Conservation (phyloP, 2,329 filamentous ascomycete species). For the Leptographium flavum region DNA sequence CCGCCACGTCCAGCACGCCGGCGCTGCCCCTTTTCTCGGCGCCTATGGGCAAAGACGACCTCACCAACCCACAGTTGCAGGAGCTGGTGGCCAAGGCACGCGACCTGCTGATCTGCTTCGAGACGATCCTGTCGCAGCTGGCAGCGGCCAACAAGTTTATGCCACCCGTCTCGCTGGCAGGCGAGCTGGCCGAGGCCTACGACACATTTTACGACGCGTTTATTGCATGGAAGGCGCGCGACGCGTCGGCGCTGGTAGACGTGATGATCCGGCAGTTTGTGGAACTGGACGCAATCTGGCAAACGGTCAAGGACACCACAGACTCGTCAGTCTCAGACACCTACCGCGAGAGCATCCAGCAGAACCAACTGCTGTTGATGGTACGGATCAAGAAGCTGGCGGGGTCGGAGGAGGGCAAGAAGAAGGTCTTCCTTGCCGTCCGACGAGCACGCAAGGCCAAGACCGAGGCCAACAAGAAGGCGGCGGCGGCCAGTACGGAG, state of each 20-base stretch:
- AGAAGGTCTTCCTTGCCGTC: conserved; percentile 61
- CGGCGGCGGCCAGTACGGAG: conserved; percentile 38
- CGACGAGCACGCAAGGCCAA: conserved; percentile 53
- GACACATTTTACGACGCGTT: conserved; percentile 66
- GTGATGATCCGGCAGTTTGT: conserved; percentile 81
- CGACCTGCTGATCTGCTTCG: conserved; percentile 65
- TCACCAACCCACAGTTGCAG: conserved; percentile 48
- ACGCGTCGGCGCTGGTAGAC: conserved; percentile 63
- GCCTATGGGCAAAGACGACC: conserved; percentile 33
- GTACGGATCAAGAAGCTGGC: conserved; percentile 68
- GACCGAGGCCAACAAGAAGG: conserved; percentile 41
- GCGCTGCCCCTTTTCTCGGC: conserved; percentile 9
- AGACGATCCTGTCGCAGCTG: conserved; percentile 54
- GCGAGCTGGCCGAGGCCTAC: conserved; percentile 53
- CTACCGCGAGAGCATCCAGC: conserved; percentile 67
- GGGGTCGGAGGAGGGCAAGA: conserved; percentile 55
- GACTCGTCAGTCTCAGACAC: conserved; percentile 59
- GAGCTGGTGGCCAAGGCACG: conserved; percentile 66
- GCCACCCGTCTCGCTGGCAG: conserved; percentile 45
- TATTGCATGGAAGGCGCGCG: conserved; percentile 70
- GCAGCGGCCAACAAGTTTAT: conserved; percentile 53
- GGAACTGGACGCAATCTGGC: conserved; percentile 70
- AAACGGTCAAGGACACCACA: conserved; percentile 66
- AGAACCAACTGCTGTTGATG: conserved; percentile 67
- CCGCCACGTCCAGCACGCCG: conserved; percentile 21